These are phyloP conservation scores for Clavaria fumosa DNA, from an alignment of 768 basidiomycete species.

Conservation along the genomic window DNA sequence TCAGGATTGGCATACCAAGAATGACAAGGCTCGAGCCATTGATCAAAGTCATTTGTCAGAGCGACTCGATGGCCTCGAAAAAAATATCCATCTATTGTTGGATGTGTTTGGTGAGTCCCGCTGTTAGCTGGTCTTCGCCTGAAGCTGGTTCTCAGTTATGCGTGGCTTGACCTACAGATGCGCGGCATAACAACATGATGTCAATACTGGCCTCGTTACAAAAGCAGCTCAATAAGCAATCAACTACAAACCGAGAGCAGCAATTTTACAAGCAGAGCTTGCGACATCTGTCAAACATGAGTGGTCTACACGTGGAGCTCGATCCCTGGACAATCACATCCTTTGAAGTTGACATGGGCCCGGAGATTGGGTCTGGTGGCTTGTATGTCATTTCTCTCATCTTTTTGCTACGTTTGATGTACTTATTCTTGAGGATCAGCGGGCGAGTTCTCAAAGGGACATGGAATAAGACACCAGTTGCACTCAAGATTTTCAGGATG, in stretches of 20 bases:
- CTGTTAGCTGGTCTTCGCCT: not conserved
- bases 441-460: slow-evolving; percentile 13
- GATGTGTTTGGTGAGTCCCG: not conserved
- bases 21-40: not conserved
- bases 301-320: slow-evolving; percentile 11
- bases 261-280: slow-evolving; percentile 13
- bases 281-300: slow-evolving; percentile 10
- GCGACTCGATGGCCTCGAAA: not conserved
- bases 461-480: slow-evolving; percentile 15
- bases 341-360: slow-evolving; percentile 15
- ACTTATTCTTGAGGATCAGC: slow-evolving; percentile 2
- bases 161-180: slow-evolving; percentile 7
- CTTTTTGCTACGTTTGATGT: not conserved
- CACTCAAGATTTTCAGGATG: slow-evolving; percentile 13
- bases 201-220: slow-evolving; percentile 14
- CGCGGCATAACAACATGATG: slow-evolving; percentile 10
- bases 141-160: not conserved
- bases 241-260: slow-evolving; percentile 3
- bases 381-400: slow-evolving; percentile 11
- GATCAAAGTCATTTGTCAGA: not conserved
- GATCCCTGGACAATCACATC: slow-evolving; percentile 15
- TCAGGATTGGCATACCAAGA: not conserved
- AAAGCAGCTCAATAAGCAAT: slow-evolving; percentile 7
- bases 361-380: slow-evolving; percentile 14
- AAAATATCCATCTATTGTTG: not conserved